Conservation (phyloP, 1,139 yeast species). For the Blastobotrys serpentis region DNA sequence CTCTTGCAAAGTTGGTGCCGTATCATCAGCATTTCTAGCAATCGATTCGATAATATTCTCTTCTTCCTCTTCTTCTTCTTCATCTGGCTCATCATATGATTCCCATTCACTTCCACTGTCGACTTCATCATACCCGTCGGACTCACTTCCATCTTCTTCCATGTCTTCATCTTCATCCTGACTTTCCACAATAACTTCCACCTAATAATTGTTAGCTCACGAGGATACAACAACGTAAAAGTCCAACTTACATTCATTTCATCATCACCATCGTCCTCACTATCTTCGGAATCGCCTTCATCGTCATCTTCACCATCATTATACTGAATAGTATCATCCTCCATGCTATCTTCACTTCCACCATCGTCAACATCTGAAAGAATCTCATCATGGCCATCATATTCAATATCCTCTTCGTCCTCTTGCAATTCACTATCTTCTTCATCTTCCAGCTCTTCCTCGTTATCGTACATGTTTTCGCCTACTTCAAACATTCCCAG, state of each 20-base stretch:
- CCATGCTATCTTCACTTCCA: slow-evolving; percentile 26
- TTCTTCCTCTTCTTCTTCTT: slow-evolving; percentile 33
- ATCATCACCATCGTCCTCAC: slow-evolving; percentile 33
- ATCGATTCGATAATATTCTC: slow-evolving; percentile 20
- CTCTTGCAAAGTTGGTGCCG: slow-evolving; percentile 3
- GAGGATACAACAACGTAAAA: not conserved
- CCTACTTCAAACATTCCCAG: slow-evolving; percentile 90
- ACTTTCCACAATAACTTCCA: slow-evolving; percentile 33
- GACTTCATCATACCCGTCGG: slow-evolving; percentile 38
- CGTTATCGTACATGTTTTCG: slow-evolving; percentile 68
- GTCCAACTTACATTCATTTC: slow-evolving; percentile 31
- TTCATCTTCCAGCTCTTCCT: slow-evolving; percentile 46
- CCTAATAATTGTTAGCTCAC: slow-evolving; percentile 16
- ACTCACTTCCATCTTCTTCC: slow-evolving; percentile 41
- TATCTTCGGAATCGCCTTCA: slow-evolving; percentile 27
- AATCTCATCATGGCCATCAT: slow-evolving; percentile 34
- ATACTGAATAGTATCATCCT: slow-evolving; percentile 21
- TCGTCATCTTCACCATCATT: slow-evolving; percentile 39
- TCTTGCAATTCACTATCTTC: slow-evolving; percentile 33
- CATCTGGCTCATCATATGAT: slow-evolving; percentile 33
- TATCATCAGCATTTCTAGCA: slow-evolving; percentile 15
- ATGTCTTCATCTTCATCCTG: slow-evolving; percentile 42
- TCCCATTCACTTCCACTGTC: slow-evolving; percentile 33
- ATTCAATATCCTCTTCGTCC: slow-evolving; percentile 35
- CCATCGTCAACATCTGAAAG: slow-evolving; percentile 38